These are phyloP conservation scores for Debaryomyces maramus DNA, from an alignment of 805 yeast genomes.

Conservation along the genomic window DNA sequence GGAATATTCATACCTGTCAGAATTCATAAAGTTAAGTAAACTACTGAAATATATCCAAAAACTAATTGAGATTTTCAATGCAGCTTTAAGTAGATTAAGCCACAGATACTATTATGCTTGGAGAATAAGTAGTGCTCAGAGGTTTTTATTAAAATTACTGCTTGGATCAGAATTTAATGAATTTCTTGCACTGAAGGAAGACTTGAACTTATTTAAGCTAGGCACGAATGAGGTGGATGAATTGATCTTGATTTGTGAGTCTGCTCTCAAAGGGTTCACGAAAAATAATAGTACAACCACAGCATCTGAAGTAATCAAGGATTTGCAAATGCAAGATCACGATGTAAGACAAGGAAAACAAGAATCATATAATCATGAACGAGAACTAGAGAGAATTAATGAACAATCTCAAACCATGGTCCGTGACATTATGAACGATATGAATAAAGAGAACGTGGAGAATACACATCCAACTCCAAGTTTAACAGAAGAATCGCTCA, in stretches of 20 bases:
- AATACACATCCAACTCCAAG: neutral
- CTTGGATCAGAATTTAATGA: slow-evolving; percentile 27
- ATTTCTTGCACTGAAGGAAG: slow-evolving; percentile 6
- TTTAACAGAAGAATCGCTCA: neutral
- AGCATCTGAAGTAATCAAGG: too few relatives aligned
- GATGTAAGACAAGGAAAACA: too few relatives aligned
- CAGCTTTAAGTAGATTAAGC: slow-evolving; percentile 45
- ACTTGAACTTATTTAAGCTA: too few relatives aligned
- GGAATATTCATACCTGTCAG: slow-evolving; percentile 18
- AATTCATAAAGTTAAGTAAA: slow-evolving; percentile 22
- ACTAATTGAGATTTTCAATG: slow-evolving; percentile 15
- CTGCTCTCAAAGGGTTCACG: neutral
- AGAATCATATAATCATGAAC: too few relatives aligned
- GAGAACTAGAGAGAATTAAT: too few relatives aligned
- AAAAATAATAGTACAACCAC: too few relatives aligned
- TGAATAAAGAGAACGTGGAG: neutral
- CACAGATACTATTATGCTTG: slow-evolving; percentile 65
- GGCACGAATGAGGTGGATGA: too few relatives aligned
- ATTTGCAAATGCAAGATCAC: too few relatives aligned
- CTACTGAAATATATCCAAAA: slow-evolving; percentile 26
- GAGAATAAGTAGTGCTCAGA: slow-evolving; percentile 62
- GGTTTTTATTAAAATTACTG: slow-evolving; percentile 30
- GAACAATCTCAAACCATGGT: too few relatives aligned
- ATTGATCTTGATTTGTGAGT: neutral
- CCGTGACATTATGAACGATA: neutral